phyloP scores from a whole-genome alignment of 2,329 filamentous ascomycete genomes.

The Nannizziopsis barbatae region DNA sequence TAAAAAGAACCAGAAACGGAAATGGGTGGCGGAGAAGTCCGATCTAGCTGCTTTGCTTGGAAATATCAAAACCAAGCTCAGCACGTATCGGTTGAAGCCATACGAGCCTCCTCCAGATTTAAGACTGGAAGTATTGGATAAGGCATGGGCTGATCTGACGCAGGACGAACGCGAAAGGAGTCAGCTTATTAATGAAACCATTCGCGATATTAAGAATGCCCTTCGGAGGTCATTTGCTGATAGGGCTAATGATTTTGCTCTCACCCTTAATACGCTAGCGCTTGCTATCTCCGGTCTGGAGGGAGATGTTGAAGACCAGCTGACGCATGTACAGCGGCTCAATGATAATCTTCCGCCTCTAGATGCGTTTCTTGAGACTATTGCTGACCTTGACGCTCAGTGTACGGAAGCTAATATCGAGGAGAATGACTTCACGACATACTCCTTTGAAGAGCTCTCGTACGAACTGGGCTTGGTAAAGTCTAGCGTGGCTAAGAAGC shows the following conservation, averaged over 20 bases:
- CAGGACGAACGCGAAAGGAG: slow-evolving; percentile 77
- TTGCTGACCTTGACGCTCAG: slow-evolving; percentile 73
- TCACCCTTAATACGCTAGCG: slow-evolving; percentile 89
- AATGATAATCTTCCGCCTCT: slow-evolving; percentile 77
- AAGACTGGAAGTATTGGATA: slow-evolving; percentile 68
- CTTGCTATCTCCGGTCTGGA: slow-evolving; percentile 93
- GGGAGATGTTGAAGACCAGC: slow-evolving; percentile 90
- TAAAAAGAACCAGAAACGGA: slow-evolving; percentile 79
- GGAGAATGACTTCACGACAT: slow-evolving; percentile 99
- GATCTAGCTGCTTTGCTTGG: slow-evolving; percentile 85
- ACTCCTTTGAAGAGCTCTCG: slow-evolving; percentile 89
- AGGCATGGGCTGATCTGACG: slow-evolving; percentile 68
- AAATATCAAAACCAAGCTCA: slow-evolving; percentile 98
- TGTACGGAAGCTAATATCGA: slow-evolving; percentile 96
- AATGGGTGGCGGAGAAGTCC: slow-evolving; percentile 96
- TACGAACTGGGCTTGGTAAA: slow-evolving; percentile 91
- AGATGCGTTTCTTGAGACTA: slow-evolving; percentile 82
- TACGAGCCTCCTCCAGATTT: slow-evolving; percentile 84
- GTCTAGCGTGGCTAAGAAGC: slow-evolving; percentile 86
- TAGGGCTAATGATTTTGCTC: slow-evolving; percentile 95
- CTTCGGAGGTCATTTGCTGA: slow-evolving; percentile 88
- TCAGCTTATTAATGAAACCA: slow-evolving; percentile 94
- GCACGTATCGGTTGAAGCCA: slow-evolving; percentile 79
- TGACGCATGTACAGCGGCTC: slow-evolving; percentile 73
- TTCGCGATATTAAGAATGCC: slow-evolving; percentile 95